Conservation (phyloP, 495 filamentous ascomycete genomes). For the Cenococcum geophilum region DNA sequence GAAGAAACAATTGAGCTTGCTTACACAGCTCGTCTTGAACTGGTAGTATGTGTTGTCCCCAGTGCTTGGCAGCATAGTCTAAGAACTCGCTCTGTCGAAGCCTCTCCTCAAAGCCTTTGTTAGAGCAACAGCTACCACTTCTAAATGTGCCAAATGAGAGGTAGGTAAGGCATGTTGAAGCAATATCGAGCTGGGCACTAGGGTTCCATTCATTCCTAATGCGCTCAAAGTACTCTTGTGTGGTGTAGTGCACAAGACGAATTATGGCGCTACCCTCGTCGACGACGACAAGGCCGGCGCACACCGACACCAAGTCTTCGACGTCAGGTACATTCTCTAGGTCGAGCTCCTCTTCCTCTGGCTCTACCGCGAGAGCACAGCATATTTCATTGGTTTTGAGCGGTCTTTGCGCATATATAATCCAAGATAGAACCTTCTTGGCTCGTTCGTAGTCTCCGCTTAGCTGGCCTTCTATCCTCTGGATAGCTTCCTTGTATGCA, state of each 20-base stretch:
- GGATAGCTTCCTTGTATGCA: conserved; percentile 43
- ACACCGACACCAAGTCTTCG: conserved; percentile 42
- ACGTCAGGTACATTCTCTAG: conserved; percentile 38
- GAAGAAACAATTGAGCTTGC: background rate
- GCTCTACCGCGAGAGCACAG: conserved; percentile 44
- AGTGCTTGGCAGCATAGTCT: background rate
- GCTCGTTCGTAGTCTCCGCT: conserved; percentile 34
- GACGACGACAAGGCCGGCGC: conserved; percentile 47
- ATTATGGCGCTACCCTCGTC: conserved; percentile 44
- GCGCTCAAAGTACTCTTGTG: conserved; percentile 3
- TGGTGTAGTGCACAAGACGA: conserved; percentile 45
- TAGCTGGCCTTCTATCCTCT: conserved; percentile 40
- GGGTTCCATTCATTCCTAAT: background rate
- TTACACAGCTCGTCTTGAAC: background rate
- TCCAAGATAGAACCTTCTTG: conserved; percentile 42
- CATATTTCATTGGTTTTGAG: conserved; percentile 44
- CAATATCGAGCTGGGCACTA: background rate
- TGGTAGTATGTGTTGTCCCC: background rate
- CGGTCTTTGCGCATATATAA: conserved; percentile 39
- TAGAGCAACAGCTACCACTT: background rate
- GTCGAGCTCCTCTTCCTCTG: conserved; percentile 35
- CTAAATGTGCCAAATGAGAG: background rate
- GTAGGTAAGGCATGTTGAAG: conserved; percentile 4
- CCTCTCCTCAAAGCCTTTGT: background rate
- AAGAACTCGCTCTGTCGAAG: background rate